Evolutionary conservation across 805 yeast genomes (phyloP).

Genomic region (Yarrowia yakushimensis): DNA sequence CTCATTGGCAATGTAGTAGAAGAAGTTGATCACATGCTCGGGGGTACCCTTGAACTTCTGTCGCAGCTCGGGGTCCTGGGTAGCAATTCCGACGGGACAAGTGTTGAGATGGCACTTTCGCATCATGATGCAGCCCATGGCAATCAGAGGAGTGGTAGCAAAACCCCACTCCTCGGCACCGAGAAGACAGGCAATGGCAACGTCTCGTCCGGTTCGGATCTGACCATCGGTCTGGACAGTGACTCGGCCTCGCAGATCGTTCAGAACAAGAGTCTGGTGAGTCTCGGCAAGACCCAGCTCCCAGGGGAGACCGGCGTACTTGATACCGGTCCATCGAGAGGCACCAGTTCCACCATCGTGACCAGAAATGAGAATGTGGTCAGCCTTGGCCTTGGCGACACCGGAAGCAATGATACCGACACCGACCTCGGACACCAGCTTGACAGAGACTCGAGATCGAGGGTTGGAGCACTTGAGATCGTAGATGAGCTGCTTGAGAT

Average conservation of each 20-base stretch:
- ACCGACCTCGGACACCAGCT: constrained; percentile 96
- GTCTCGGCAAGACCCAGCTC: constrained; percentile 97
- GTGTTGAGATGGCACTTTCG: constrained; percentile 90
- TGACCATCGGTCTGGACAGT: constrained; percentile 98
- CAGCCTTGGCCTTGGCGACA: constrained; percentile 98
- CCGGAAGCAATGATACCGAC: constrained; percentile 99
- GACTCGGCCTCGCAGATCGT: constrained; percentile 94
- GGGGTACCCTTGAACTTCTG: constrained; percentile 94
- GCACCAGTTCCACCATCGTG: constrained; percentile 99
- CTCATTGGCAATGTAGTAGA: constrained; percentile 91
- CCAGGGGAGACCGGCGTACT: constrained; percentile 98
- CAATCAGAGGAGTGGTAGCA: constrained; percentile 94
- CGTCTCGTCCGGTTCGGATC: constrained; percentile 93
- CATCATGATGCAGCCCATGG: constrained; percentile 97
- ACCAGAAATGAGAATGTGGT: constrained; percentile 91
- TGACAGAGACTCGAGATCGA: constrained; percentile 93
- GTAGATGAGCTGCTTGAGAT: constrained; percentile 91
- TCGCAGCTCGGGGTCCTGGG: constrained; percentile 93
- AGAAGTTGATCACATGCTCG: constrained; percentile 96
- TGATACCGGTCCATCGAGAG: constrained; percentile 94
- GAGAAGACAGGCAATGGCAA: constrained; percentile 89
- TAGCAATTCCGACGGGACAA: constrained; percentile 98
- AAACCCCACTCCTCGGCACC: constrained; percentile 99
- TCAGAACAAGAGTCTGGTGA: constrained; percentile 92
- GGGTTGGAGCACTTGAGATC: constrained; percentile 97